Conservation (phyloP, 2,329 filamentous ascomycete genomes). For the Malbranchea zuffiana region DNA sequence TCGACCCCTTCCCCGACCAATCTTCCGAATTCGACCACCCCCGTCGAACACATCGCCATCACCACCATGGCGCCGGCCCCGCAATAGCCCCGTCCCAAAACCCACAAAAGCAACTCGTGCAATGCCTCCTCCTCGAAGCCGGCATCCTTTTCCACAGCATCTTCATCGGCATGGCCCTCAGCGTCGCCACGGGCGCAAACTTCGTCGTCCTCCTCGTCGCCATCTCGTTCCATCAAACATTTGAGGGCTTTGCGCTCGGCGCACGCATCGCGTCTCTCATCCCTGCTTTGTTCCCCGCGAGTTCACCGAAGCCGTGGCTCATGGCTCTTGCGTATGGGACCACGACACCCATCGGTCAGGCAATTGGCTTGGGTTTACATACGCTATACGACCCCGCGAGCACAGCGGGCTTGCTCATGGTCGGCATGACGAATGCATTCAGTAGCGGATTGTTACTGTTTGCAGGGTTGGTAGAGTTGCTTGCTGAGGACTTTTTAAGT, state of each 20-base stretch:
- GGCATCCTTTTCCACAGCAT: conserved; percentile 77
- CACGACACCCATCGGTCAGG: conserved; percentile 73
- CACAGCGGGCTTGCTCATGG: conserved; percentile 64
- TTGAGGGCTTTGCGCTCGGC: conserved; percentile 76
- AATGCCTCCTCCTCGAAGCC: conserved; percentile 69
- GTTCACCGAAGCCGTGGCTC: conserved; percentile 63
- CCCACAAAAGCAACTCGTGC: conserved; percentile 54
- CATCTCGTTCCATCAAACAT: conserved; percentile 77
- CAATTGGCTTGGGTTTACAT: conserved; percentile 67
- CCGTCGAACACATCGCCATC: conserved; percentile 4
- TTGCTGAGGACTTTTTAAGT: conserved; percentile 72
- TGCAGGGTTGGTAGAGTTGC: conserved; percentile 69
- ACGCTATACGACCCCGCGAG: conserved; percentile 70
- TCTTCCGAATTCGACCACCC: conserved; percentile 8
- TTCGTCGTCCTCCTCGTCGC: conserved; percentile 72
- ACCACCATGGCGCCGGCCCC: conserved; percentile 12
- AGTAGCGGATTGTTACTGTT: conserved; percentile 71
- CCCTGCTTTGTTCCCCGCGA: conserved; percentile 51
- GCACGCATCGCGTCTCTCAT: conserved; percentile 73
- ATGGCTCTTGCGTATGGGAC: conserved; percentile 55
- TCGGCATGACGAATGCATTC: conserved; percentile 80
- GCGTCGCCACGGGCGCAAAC: conserved; percentile 65
- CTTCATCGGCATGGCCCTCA: conserved; percentile 79
- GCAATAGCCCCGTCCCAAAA: conserved; percentile 16
- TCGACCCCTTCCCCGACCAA: conserved; percentile 23